Conservation (phyloP, 164 flowering plant species). For the grape (Vitis vinifera) region ASM3070453v1 NC_081806.1:18580001-18580500, state of each 20-base stretch:
- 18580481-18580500: no score
- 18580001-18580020: no score
- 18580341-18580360: conserved; percentile 23
- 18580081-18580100: conserved; percentile 15
- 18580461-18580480: no score
- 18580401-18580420: conserved; percentile 27
- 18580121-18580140: conserved; percentile 52
- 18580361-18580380: conserved; percentile 29
- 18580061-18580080: background rate
- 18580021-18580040: no score
- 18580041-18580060: no score
- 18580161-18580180: conserved; percentile 50
- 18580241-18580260: conserved; percentile 18
- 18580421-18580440: no score
- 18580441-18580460: no score
- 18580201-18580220: conserved; percentile 6
- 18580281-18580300: conserved; percentile 36
- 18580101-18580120: conserved; percentile 11
- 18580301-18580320: conserved; percentile 53
- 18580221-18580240: conserved; percentile 7
- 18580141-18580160: conserved; percentile 62
- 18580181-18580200: conserved; percentile 49
- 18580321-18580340: conserved; percentile 46
- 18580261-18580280: conserved; percentile 29
- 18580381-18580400: conserved; percentile 28